Conservation (phyloP, 208 protist species). For the Herpetomonas tarakana region DNA sequence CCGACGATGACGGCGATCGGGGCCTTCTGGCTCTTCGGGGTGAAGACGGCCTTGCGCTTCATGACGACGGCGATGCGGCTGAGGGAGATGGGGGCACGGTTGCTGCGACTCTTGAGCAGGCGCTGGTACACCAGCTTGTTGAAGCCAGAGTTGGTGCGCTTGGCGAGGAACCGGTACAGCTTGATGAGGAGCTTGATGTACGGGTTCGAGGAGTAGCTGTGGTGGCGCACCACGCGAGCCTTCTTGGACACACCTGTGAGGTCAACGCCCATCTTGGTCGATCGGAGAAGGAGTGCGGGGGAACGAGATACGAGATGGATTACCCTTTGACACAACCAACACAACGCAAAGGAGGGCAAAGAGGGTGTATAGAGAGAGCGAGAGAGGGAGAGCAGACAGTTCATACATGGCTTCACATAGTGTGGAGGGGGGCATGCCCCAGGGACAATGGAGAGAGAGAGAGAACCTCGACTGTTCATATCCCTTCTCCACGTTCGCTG, state of each 20-base stretch:
- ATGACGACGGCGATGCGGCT: conserved; percentile 94
- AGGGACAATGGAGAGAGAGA: too few relatives aligned
- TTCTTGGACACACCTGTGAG: conserved; percentile 89
- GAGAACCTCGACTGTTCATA: too few relatives aligned
- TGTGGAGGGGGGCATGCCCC: too few relatives aligned
- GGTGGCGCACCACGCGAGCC: conserved; percentile 91
- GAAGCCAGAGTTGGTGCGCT: conserved; percentile 98
- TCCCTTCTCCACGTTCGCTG: too few relatives aligned
- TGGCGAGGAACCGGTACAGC: conserved; percentile 99
- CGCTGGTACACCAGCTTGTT: conserved; percentile 97
- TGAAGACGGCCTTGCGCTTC: conserved; percentile 88
- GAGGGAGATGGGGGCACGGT: conserved; percentile 96
- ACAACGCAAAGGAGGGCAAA: conserved; percentile 7
- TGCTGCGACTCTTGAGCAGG: conserved; percentile 96
- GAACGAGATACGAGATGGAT: not conserved
- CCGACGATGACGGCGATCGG: conserved; percentile 98
- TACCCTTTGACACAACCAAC: not conserved
- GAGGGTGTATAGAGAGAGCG: too few relatives aligned
- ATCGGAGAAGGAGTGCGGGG: not conserved
- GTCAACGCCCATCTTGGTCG: conserved; percentile 84
- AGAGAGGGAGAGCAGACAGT: too few relatives aligned
- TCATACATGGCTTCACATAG: too few relatives aligned
- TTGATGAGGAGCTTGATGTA: conserved; percentile 99
- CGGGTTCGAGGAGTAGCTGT: conserved; percentile 95
- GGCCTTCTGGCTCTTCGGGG: conserved; percentile 72